Conservation (phyloP, 106 monocot genomes). For the Apostasia shenzhenica region DNA sequence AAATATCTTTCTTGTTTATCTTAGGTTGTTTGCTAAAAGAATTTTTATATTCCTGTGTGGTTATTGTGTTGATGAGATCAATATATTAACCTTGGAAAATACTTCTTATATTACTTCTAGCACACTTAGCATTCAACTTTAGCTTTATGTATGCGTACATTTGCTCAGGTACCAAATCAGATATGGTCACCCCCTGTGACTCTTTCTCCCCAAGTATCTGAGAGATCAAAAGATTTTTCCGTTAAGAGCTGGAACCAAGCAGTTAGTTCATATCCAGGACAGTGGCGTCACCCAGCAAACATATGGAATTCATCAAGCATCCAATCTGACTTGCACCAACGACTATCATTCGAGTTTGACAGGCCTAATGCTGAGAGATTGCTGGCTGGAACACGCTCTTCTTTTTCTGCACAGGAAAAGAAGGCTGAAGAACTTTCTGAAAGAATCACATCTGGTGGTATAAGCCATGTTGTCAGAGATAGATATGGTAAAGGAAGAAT, state of each 20-base stretch:
- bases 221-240: slow-evolving; percentile 51
- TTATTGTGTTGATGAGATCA: no score
- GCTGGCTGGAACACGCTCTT: slow-evolving; percentile 35
- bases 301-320: slow-evolving; percentile 55
- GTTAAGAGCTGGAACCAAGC: slow-evolving; percentile 62
- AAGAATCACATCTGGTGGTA: slow-evolving; percentile 21
- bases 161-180: slow-evolving; percentile 47
- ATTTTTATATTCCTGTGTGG: no score
- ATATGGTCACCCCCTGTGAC: slow-evolving; percentile 42
- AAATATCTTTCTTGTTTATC: no score
- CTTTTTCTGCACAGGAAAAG: slow-evolving; percentile 40
- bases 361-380: slow-evolving; percentile 52
- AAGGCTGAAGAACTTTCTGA: slow-evolving; percentile 45
- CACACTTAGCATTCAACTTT: background rate
- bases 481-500: slow-evolving; percentile 44
- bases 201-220: slow-evolving; percentile 30
- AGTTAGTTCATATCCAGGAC: slow-evolving; percentile 51
- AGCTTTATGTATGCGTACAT: background rate
- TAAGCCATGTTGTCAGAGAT: slow-evolving; percentile 35
- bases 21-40: no score
- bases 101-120: no score
- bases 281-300: slow-evolving; percentile 68
- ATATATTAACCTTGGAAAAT: no score
- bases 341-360: slow-evolving; percentile 90
- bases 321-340: slow-evolving; percentile 83